phyloP scores from a whole-genome alignment of 441 rosid genomes.

The Biscutella laevigata region DNA sequence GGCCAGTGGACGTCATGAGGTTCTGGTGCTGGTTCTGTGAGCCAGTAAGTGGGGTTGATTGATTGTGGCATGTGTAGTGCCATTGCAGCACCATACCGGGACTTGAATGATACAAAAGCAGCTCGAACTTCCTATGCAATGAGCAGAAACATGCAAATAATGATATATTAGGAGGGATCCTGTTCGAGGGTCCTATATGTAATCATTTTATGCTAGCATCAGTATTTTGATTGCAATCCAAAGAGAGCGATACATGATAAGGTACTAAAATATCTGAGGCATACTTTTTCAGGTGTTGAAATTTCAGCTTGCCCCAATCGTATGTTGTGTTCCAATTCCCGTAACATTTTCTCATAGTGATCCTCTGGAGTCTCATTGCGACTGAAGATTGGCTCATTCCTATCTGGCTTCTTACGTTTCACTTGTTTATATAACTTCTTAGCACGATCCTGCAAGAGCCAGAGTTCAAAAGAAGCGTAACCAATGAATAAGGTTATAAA shows the following conservation, averaged over 20 bases:
- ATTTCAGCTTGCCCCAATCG: constrained; percentile 60
- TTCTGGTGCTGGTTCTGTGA: constrained; percentile 80
- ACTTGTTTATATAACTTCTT: constrained; percentile 44
- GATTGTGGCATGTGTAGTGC: constrained; percentile 74
- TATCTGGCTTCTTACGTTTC: constrained; percentile 41
- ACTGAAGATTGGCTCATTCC: constrained; percentile 35
- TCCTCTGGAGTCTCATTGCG: constrained; percentile 47
- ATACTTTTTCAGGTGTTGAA: constrained; percentile 49
- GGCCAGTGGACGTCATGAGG: constrained; percentile 96
- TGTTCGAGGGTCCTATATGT: background rate
- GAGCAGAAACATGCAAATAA: constrained; percentile 17
- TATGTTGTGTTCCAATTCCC: constrained; percentile 56
- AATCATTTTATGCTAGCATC: background rate
- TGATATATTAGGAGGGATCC: background rate
- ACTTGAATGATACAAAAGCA: constrained; percentile 91
- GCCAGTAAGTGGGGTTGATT: constrained; percentile 74
- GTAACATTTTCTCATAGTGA: constrained; percentile 62
- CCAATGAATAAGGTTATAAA: constrained; percentile 5
- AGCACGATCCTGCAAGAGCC: constrained; percentile 41
- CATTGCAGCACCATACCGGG: constrained; percentile 77
- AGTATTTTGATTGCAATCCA: background rate
- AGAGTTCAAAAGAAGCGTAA: constrained; percentile 4
- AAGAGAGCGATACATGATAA: background rate
- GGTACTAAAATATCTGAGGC: constrained; percentile 4
- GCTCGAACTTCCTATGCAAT: constrained; percentile 71